These are phyloP conservation scores for Eudorina sp. DNA, from an alignment of 139 green algal genomes.

Conservation along the genomic window DNA sequence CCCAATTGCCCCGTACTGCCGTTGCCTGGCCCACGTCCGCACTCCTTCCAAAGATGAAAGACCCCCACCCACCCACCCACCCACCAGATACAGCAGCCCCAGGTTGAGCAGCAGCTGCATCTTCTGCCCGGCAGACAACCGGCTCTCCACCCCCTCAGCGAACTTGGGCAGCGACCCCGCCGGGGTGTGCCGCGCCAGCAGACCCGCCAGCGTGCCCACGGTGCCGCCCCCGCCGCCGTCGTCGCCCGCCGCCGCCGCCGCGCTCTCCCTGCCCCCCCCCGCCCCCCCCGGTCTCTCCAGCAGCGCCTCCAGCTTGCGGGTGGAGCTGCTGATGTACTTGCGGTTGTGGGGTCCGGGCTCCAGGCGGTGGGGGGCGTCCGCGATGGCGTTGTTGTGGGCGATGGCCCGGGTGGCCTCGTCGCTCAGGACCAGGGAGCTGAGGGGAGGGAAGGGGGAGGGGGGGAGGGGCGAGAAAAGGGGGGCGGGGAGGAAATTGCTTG, in stretches of 20 bases:
- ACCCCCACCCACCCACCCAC: neutral
- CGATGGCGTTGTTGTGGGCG: conserved; percentile 78
- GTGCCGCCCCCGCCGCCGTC: neutral
- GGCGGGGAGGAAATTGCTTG: neutral
- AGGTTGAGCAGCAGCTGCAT: conserved; percentile 79
- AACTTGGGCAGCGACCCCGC: conserved; percentile 1
- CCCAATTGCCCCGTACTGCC: no score
- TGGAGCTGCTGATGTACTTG: conserved; percentile 67
- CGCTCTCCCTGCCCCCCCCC: no score
- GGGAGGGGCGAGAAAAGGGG: neutral
- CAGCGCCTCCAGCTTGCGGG: conserved; percentile 82
- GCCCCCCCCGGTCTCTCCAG: conserved; percentile 57
- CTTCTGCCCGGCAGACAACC: conserved; percentile 81
- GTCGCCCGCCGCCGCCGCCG: neutral
- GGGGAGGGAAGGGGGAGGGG: neutral
- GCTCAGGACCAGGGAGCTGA: conserved; percentile 39
- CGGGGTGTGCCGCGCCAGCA: conserved; percentile 28
- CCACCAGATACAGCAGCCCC: conserved; percentile 75
- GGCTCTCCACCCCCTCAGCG: conserved; percentile 63
- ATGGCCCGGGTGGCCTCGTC: conserved; percentile 74
- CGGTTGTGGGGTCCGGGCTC: conserved; percentile 50
- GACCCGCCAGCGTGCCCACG: conserved; percentile 15
- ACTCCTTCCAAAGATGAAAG: no score
- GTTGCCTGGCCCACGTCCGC: no score
- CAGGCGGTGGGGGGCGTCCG: conserved; percentile 42